Conservation (phyloP, 2,329 filamentous ascomycete genomes). For the Triangularia verruculosa region DNA sequence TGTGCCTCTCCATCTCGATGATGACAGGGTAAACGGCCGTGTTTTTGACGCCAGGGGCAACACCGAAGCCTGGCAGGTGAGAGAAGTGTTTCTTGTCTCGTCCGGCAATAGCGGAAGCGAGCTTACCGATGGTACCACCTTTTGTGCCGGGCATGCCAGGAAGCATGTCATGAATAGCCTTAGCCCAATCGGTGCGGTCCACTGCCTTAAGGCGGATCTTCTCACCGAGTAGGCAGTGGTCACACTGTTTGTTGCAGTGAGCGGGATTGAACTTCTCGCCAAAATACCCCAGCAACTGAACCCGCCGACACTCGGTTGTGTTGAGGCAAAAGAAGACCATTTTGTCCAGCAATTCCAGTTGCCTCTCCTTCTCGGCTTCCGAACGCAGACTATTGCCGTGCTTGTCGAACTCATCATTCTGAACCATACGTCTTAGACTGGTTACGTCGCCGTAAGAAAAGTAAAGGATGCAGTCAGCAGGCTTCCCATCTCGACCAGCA, state of each 20-base stretch:
- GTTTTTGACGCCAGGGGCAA: constrained; percentile 66
- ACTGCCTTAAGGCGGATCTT: constrained; percentile 59
- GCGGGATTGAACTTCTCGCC: constrained; percentile 73
- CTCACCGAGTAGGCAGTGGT: constrained; percentile 78
- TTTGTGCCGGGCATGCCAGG: constrained; percentile 49
- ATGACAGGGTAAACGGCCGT: constrained; percentile 83
- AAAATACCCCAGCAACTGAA: constrained; percentile 91
- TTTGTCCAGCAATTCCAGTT: constrained; percentile 78
- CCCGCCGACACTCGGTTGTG: constrained; percentile 77
- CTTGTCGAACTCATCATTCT: constrained; percentile 69
- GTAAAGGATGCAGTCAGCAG: constrained; percentile 85
- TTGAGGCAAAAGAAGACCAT: constrained; percentile 91
- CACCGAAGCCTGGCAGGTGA: constrained; percentile 60
- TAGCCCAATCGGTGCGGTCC: constrained; percentile 75
- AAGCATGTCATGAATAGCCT: constrained; percentile 68
- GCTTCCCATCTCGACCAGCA: constrained; percentile 84
- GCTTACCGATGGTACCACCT: constrained; percentile 68
- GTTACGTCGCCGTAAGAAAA: constrained; percentile 78
- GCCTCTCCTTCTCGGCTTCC: constrained; percentile 74
- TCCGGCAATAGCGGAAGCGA: constrained; percentile 43
- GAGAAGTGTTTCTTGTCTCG: constrained; percentile 53
- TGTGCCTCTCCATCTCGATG: constrained; percentile 68
- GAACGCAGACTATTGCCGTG: constrained; percentile 21
- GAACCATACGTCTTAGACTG: constrained; percentile 74
- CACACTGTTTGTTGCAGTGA: constrained; percentile 73